A percentile compares a stretch with the other conserved stretches of the same genome.
These are phyloP conservation scores for Lentinula novae-zelandiae DNA, from an alignment of 1,284 basidiomycete species.

Conservation along the genomic window DNA sequence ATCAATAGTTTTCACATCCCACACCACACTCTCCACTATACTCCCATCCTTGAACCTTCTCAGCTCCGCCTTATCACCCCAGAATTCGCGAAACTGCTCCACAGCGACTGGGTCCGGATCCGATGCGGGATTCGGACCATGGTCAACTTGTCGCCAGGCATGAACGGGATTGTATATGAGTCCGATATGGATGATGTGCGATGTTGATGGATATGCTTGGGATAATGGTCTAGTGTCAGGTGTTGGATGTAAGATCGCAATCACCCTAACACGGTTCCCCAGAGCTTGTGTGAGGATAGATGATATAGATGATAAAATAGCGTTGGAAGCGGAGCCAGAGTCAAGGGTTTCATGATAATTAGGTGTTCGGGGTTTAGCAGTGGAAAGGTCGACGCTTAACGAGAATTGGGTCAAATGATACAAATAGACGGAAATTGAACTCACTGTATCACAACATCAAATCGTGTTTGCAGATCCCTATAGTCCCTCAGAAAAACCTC, in stretches of 20 bases:
- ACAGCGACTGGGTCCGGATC: constrained; percentile 50
- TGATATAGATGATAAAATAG: constrained; percentile 53
- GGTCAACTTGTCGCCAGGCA: constrained; percentile 83
- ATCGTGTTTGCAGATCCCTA: constrained; percentile 54
- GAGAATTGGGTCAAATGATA: constrained; percentile 6
- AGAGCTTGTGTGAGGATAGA: constrained; percentile 63
- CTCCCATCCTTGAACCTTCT: constrained; percentile 97
- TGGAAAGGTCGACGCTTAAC: constrained; percentile 59
- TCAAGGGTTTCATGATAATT: constrained; percentile 52
- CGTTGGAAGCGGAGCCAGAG: constrained; percentile 53
- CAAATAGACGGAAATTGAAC: not conserved
- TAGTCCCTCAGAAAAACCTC: constrained; percentile 73
- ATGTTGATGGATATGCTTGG: constrained; percentile 45
- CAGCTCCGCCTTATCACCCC: constrained; percentile 91
- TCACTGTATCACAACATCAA: constrained; percentile 65
- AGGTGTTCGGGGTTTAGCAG: constrained; percentile 41
- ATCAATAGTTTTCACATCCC: constrained; percentile 74
- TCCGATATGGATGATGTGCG: constrained; percentile 61
- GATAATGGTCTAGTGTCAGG: constrained; percentile 44
- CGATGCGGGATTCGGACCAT: constrained; percentile 72
- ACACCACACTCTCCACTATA: constrained; percentile 92
- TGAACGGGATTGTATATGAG: constrained; percentile 68
- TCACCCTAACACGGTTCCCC: constrained; percentile 60
- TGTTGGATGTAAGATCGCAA: constrained; percentile 54
- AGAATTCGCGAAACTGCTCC: constrained; percentile 77